Evolutionary conservation across 2,329 filamentous ascomycete species (phyloP), one percentile per base, ranked within the genome.

Genomic region (Curvularia lunata): DNA sequence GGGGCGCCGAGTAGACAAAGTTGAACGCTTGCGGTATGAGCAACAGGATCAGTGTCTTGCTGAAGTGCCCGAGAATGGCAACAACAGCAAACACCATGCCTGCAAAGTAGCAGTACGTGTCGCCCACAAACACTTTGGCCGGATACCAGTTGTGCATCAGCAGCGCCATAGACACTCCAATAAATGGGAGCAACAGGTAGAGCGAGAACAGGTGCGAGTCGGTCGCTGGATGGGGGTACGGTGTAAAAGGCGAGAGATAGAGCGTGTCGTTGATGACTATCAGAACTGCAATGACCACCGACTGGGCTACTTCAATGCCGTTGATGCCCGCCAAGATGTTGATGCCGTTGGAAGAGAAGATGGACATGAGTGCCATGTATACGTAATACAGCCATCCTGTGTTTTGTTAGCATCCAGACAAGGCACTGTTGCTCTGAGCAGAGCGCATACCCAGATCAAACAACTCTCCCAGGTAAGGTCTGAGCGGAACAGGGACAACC

Each of bases 291-390:
- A 99, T 91, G 63, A 97, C 91, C 62, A 99, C 82, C 58, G 92
- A 97, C 79, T 99, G 95, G 10, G 90, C 88, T 54, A 98, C 95
- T 77, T 99, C 95, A 75, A 99, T 95, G 54, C 95, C 95, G 77
- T 99, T 99, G 78, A 99, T 91, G n/a, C 95, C 95, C 0, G 95
- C 95, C n/a, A 99, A 83, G 80, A 99, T 99, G 82, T 99, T 99
- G 85, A 99, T 99, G 77, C 92, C 92, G 80, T 99, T 98, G 6
- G 95, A 93, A 67, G 92, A 96, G 82, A 99, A 99, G 77, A 99
- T 99, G 74, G 94, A 91, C 66, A 99, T 86, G 55, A 91, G 89
- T 51, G 92, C 91, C 95, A 99, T 99, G 83, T 98, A 99, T 72
- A 89, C 81, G 80, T 99, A 99, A 85, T 99, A 99, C 58, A 83